Evolutionary conservation across 2,329 filamentous ascomycete genomes (phyloP).

Genomic region (Aspergillus terreus): DNA sequence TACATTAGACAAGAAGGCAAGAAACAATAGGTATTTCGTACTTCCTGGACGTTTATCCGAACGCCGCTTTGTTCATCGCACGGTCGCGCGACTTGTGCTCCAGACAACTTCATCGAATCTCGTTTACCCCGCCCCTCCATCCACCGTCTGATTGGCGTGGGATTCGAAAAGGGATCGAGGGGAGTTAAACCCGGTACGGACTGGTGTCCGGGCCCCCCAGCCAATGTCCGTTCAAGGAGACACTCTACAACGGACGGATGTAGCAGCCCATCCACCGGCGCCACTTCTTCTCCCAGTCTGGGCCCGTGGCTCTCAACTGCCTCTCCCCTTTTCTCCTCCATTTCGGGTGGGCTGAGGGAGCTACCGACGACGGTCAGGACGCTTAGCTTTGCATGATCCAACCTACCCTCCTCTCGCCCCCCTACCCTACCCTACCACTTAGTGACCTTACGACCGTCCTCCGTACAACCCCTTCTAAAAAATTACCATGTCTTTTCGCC

Average conservation of each 20-base stretch:
- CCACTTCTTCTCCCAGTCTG: slow-evolving; percentile 21
- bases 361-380: too few species aligned
- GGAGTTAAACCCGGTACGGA: not conserved
- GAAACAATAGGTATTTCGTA: not conserved
- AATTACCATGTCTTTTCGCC: too few species aligned
- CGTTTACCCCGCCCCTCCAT: slow-evolving; percentile 14
- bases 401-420: not conserved
- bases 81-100: not conserved
- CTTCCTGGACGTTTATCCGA: too few species aligned
- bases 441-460: too few species aligned
- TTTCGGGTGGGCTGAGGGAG: slow-evolving; percentile 17
- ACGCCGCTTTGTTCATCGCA: too few species aligned
- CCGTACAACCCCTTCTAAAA: too few species aligned
- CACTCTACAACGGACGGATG: not conserved
- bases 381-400: slow-evolving; percentile 14
- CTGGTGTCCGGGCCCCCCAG: too few species aligned
- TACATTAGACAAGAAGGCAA: not conserved
- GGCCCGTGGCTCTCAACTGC: slow-evolving; percentile 22
- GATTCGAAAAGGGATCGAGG: not conserved
- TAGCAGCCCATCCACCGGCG: slow-evolving; percentile 15
- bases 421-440: not conserved
- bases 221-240: too few species aligned
- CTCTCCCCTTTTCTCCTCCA: slow-evolving; percentile 10
- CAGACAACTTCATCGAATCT: not conserved
- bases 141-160: not conserved